Conservation (phyloP, 805 yeast species). For the Nakazawaea molendinolei region DNA sequence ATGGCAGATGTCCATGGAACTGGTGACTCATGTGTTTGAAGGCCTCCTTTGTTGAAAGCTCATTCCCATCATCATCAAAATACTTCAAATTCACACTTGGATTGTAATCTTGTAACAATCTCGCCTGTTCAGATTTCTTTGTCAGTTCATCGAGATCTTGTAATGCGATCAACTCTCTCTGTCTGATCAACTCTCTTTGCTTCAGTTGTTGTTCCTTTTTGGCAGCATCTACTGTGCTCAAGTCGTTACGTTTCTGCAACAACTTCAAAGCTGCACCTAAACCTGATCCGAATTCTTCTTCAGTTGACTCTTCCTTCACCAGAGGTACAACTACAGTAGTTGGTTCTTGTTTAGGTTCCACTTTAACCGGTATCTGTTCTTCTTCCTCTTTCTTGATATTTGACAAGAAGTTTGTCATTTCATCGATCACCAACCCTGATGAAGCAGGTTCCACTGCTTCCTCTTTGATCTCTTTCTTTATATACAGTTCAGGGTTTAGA, state of each 20-base stretch:
- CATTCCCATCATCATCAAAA: conserved; percentile 57
- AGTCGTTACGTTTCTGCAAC: conserved; percentile 17
- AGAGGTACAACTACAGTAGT: not conserved
- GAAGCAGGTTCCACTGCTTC: conserved; percentile 13
- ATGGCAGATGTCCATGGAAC: conserved; percentile 54
- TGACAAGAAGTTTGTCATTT: conserved; percentile 29
- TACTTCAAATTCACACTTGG: conserved; percentile 51
- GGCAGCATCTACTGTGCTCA: conserved; percentile 5
- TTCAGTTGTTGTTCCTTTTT: conserved; percentile 13
- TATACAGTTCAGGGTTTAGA: conserved; percentile 17
- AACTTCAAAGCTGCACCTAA: conserved; percentile 29
- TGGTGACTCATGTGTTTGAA: conserved; percentile 70
- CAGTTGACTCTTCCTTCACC: not conserved
- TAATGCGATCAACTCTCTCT: conserved; percentile 15
- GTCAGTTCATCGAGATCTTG: conserved; percentile 7
- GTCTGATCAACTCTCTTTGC: conserved; percentile 15
- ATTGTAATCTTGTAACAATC: conserved; percentile 27
- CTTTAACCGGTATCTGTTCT: conserved; percentile 25
- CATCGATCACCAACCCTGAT: conserved; percentile 24
- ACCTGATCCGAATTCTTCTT: conserved; percentile 18
- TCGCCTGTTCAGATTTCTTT: conserved; percentile 10
- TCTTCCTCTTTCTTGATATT: conserved; percentile 19
- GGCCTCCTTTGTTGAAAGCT: conserved; percentile 60
- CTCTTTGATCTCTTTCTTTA: conserved; percentile 5
- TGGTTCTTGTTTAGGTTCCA: not conserved